Percentiles rank a stretch among this genome's conserved stretches.
Conservation (phyloP, 2,329 filamentous ascomycete genomes). For the Colletotrichum euphorbiae region DNA sequence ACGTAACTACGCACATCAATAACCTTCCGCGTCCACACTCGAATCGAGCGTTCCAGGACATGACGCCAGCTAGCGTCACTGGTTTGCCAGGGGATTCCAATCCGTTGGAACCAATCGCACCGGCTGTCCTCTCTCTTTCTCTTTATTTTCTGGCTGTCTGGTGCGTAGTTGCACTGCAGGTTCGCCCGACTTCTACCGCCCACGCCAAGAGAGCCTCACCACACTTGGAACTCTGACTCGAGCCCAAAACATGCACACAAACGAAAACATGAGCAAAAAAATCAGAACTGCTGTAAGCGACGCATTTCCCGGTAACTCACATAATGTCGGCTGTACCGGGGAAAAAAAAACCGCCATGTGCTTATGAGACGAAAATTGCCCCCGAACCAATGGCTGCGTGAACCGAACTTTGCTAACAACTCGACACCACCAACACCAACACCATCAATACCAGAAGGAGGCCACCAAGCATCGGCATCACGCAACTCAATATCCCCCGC, state of each 20-base stretch:
- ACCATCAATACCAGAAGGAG: background rate
- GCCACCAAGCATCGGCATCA: background rate
- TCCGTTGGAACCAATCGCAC: background rate
- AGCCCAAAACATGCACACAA: background rate
- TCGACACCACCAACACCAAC: conserved; percentile 1
- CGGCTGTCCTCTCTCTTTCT: background rate
- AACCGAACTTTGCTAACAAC: conserved; percentile 9
- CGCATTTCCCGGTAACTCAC: background rate
- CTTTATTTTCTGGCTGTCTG: background rate
- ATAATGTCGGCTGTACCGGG: too few relatives aligned
- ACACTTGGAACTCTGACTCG: background rate
- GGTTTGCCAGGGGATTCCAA: conserved; percentile 4
- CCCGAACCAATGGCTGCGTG: conserved; percentile 4
- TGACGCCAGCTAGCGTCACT: conserved; percentile 16
- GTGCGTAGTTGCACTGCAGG: background rate
- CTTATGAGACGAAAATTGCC: conserved; percentile 10
- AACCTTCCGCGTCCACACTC: conserved; percentile 15
- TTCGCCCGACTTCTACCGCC: background rate
- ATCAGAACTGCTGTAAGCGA: too few relatives aligned
- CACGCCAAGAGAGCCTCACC: conserved; percentile 1
- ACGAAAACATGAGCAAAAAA: background rate
- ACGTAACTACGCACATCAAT: too few relatives aligned
- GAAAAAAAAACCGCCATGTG: background rate
- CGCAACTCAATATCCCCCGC: conserved; percentile 1
- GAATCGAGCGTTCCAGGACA: conserved; percentile 16